These are phyloP conservation scores for Achaetomium macrosporum DNA, from an alignment of 2,329 filamentous ascomycete species.

Conservation along the genomic window DNA sequence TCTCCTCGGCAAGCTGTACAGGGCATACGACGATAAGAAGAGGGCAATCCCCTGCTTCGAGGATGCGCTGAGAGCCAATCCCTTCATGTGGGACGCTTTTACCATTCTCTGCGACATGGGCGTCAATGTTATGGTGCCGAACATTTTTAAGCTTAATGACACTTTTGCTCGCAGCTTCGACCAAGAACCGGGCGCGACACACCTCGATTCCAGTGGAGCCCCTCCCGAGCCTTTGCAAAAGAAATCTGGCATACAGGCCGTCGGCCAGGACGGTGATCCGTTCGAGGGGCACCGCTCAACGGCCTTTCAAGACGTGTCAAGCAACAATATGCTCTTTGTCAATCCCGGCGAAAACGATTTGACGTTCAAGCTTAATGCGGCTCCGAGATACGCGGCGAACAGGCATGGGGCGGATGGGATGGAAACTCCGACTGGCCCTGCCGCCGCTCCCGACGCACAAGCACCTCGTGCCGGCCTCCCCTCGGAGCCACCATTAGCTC, in stretches of 20 bases:
- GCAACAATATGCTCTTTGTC: slow-evolving; percentile 36
- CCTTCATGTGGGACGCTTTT: slow-evolving; percentile 98
- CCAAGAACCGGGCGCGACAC: slow-evolving; percentile 29
- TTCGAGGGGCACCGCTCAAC: slow-evolving; percentile 43
- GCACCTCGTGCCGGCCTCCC: slow-evolving; percentile 29
- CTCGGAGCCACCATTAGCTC: slow-evolving; percentile 47
- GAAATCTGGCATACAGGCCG: slow-evolving; percentile 36
- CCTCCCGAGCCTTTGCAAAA: slow-evolving; percentile 37
- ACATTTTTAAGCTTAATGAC: slow-evolving; percentile 75
- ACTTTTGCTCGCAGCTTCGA: slow-evolving; percentile 44
- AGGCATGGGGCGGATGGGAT: slow-evolving; percentile 47
- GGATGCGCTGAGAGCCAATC: slow-evolving; percentile 80
- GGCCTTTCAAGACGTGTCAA: slow-evolving; percentile 35
- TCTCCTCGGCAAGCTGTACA: slow-evolving; percentile 80
- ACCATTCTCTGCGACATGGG: slow-evolving; percentile 82
- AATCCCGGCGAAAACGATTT: slow-evolving; percentile 49
- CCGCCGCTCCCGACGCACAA: slow-evolving; percentile 34
- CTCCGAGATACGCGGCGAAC: slow-evolving; percentile 40
- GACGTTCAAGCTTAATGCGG: slow-evolving; percentile 50
- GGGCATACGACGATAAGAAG: slow-evolving; percentile 72
- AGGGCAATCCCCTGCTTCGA: slow-evolving; percentile 84
- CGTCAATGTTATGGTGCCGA: slow-evolving; percentile 71
- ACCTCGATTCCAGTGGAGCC: slow-evolving; percentile 35
- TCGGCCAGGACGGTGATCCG: slow-evolving; percentile 41
- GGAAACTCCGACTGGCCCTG: slow-evolving; percentile 57